Percentiles rank a stretch among this genome's conserved stretches.
phyloP scores from a whole-genome alignment of 2,329 filamentous ascomycete genomes.

The Talaromyces sp. region DNA sequence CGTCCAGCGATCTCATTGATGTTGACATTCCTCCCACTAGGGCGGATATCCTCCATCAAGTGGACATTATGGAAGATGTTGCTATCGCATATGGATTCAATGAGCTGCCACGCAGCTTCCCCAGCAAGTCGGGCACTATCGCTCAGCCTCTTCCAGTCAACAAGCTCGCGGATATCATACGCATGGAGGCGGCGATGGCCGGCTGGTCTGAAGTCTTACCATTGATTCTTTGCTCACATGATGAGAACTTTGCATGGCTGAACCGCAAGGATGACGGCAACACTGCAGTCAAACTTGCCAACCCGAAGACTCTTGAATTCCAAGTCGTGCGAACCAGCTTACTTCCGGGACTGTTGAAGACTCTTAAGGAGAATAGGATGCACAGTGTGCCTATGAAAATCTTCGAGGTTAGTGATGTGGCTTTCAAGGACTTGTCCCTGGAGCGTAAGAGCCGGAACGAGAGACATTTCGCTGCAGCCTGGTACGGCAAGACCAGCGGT shows the following conservation, averaged over 20 bases:
- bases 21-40: conserved; percentile 83
- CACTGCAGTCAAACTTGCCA: conserved; percentile 78
- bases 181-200: conserved; percentile 83
- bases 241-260: conserved; percentile 96
- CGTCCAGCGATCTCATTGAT: conserved; percentile 68
- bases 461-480: conserved; percentile 91
- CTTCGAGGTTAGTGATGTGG: conserved; percentile 87
- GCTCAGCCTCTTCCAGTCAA: conserved; percentile 87
- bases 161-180: conserved; percentile 89
- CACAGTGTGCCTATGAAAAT: conserved; percentile 86
- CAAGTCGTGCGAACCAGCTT: conserved; percentile 87
- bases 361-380: conserved; percentile 87
- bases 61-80: conserved; percentile 97
- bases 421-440: conserved; percentile 75
- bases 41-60: conserved; percentile 92
- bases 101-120: conserved; percentile 81
- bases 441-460: conserved; percentile 91
- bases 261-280: conserved; percentile 85
- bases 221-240: conserved; percentile 92
- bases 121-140: conserved; percentile 79
- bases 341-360: conserved; percentile 85
- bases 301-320: conserved; percentile 90
- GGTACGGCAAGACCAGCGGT: conserved; percentile 88
- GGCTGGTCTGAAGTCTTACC: conserved; percentile 97
- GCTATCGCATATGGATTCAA: conserved; percentile 98